Base-by-base conservation (phyloP, 306 rosid species). In the Lathyrus tuberosus region DNA sequence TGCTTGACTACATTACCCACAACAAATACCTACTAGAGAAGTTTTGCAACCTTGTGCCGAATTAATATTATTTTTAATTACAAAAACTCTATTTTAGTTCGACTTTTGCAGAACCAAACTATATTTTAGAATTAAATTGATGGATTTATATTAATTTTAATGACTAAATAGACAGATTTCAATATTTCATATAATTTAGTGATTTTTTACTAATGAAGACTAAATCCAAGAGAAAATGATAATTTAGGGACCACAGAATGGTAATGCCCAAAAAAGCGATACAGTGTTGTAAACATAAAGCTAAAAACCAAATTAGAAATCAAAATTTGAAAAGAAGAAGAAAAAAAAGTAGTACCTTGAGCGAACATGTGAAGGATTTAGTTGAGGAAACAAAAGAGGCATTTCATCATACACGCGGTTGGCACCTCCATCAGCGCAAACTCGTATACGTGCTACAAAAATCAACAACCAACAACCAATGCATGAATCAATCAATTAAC, bases 351-450 rank as follows among this genome's bases (percentile, higher is more conserved):
- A 6, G 6, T 5, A 89, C 98, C 96, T 87, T 67, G 71, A 73
- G 58, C 96, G 95, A 81, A 94, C 87, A 60, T 67, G 82, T 10
- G 72, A 75, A 14, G 90, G 82, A 28, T 81, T 82, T 41, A 80
- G 70, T 3, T 72, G 79, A 41, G 99, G 95, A 47, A 91, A 77
- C 9, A 87, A 61, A 56, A 78, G 85, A 73, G 97, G 99, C 84
- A 94, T 76, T 80, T 94, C 97, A 72, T 94, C 96, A 56, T 51
- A 87, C 54, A 94, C 76, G 13, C 95, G 87, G 58, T 94, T 94
- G 16, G 99, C 99, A 26, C 99, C 99, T 53, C 99, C 99, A 62
- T 94, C 99, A 0, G 99, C 99, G 73, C 99, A 94, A 4, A 94
- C 20, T 43, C 93, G 89, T 5, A 87, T 64, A 33, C 62, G 64